phyloP scores from a whole-genome alignment of 768 basidiomycete genomes.

The Boletus reticulatus region DNA sequence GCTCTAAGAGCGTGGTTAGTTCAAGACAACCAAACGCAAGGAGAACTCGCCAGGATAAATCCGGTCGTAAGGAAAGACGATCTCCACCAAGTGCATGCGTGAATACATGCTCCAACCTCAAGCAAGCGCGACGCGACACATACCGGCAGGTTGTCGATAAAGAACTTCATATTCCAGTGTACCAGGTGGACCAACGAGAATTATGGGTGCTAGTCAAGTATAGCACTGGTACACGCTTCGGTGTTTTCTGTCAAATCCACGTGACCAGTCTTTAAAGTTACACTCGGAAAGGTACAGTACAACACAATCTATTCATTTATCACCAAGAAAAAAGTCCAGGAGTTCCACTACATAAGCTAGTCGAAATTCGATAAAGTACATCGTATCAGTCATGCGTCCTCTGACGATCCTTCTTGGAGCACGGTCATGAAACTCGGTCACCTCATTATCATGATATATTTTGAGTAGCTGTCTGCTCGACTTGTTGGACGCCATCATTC shows the following conservation, averaged over 20 bases:
- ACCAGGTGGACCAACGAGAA: background rate
- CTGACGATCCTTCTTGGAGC: background rate
- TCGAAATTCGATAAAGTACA: background rate
- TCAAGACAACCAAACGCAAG: background rate
- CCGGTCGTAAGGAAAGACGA: slow-evolving; percentile 90
- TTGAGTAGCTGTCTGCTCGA: slow-evolving; percentile 33
- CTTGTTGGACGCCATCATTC: slow-evolving; percentile 31
- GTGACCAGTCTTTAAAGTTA: slow-evolving; percentile 10
- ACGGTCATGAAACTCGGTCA: background rate
- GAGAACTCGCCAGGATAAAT: slow-evolving; percentile 82
- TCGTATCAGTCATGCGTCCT: background rate
- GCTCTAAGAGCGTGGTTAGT: slow-evolving; percentile 53
- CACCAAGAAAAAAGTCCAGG: background rate
- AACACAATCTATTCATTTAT: background rate
- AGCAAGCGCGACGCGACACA: slow-evolving; percentile 21
- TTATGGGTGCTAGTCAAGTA: background rate
- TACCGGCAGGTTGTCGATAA: slow-evolving; percentile 78
- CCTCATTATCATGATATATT: slow-evolving; percentile 25
- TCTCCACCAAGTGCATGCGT: slow-evolving; percentile 38
- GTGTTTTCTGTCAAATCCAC: slow-evolving; percentile 2
- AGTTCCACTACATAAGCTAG: background rate
- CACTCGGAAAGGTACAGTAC: background rate
- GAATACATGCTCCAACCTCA: background rate
- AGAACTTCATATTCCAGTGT: slow-evolving; percentile 64
- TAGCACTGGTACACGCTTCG: no score